Percentiles rank a stretch among this genome's conserved stretches.
phyloP scores from a whole-genome alignment of 176 grass and related monocot genomes.

The Oryza glaberrima region DNA sequence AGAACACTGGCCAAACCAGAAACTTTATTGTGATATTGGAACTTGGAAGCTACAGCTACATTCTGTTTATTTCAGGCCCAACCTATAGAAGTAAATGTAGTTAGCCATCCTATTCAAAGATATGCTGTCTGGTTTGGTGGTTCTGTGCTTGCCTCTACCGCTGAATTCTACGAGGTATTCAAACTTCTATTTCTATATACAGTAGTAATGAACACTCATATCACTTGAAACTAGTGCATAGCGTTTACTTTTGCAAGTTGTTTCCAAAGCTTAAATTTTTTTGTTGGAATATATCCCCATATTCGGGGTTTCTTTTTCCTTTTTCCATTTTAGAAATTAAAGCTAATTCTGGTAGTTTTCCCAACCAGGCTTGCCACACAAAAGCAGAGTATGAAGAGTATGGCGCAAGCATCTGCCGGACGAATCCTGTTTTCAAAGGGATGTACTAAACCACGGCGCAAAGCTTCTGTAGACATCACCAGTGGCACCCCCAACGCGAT shows the following conservation, averaged over 20 bases:
- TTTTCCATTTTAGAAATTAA: background rate
- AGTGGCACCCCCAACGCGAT: background rate
- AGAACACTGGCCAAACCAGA: background rate
- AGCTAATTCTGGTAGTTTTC: conserved; percentile 12
- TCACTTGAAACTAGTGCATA: no score
- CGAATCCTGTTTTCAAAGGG: conserved; percentile 97
- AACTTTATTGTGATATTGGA: conserved; percentile 2
- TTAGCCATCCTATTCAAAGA: conserved; percentile 94
- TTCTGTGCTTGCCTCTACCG: conserved; percentile 95
- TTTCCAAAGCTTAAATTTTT: background rate
- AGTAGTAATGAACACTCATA: background rate
- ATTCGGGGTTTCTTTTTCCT: background rate
- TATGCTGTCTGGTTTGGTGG: conserved; percentile 99
- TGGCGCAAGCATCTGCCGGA: conserved; percentile 87
- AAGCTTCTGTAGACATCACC: background rate
- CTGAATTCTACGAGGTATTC: conserved; percentile 95
- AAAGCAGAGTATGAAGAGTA: conserved; percentile 99
- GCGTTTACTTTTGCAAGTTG: background rate
- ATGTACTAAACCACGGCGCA: conserved; percentile 64
- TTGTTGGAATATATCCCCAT: background rate
- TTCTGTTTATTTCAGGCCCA: conserved; percentile 64
- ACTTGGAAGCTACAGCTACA: conserved; percentile 10
- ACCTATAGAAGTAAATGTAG: conserved; percentile 93
- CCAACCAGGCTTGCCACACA: conserved; percentile 86
- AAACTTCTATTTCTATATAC: conserved; percentile 16